Percentiles rank a stretch among this genome's conserved stretches.
phyloP scores from a whole-genome alignment of 345 rosid species.

The Physaria fendleri region DNA sequence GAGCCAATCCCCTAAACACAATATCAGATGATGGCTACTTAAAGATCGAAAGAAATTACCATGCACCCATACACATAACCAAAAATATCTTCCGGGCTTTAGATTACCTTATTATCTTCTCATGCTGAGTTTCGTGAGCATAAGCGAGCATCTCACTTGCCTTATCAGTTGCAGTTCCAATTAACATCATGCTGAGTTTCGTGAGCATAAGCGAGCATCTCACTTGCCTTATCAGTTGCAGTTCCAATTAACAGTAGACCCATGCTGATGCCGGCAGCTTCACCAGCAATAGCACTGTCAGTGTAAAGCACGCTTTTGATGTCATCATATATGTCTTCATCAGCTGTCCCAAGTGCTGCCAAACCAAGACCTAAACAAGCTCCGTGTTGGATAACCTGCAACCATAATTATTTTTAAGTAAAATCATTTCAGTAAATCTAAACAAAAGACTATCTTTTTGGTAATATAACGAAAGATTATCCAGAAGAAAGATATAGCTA shows the following conservation, averaged over 20 bases:
- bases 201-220: constrained; percentile 94
- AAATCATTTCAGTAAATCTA: background rate
- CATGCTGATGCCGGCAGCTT: constrained; percentile 95
- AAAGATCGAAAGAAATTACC: background rate
- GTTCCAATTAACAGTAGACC: constrained; percentile 94
- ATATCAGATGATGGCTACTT: background rate
- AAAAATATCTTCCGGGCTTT: background rate
- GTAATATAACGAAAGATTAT: background rate
- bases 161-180: constrained; percentile 94
- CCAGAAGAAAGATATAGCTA: background rate
- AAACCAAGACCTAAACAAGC: constrained; percentile 98
- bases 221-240: constrained; percentile 88
- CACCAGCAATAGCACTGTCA: constrained; percentile 95
- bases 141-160: constrained; percentile 93
- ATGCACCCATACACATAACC: background rate
- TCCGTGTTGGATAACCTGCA: constrained; percentile 95
- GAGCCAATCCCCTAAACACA: constrained; percentile 62
- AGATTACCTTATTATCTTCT: constrained; percentile 78
- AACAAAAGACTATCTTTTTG: background rate
- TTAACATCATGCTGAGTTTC: constrained; percentile 97
- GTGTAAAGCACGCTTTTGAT: constrained; percentile 69
- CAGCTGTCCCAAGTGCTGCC: constrained; percentile 94
- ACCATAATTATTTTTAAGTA: background rate
- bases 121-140: constrained; percentile 96
- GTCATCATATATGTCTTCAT: constrained; percentile 81